These are phyloP conservation scores for Allium sativum DNA, from an alignment of 106 monocot genomes.

Conservation along the genomic window DNA sequence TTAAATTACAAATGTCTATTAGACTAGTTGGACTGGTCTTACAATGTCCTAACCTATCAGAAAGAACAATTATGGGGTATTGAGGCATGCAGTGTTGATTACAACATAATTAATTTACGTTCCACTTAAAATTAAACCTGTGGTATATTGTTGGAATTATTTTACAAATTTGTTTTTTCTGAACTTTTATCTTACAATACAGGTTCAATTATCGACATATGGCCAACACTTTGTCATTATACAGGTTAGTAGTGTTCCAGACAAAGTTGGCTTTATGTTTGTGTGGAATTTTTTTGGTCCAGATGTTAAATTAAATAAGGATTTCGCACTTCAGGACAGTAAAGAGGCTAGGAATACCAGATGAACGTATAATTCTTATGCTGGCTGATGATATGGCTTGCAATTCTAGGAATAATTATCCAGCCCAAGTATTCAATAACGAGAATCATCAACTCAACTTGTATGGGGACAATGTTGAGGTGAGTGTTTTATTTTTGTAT, in stretches of 20 bases:
- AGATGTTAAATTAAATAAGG: not conserved
- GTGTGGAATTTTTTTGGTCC: not conserved
- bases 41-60: too few relatives aligned
- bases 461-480: constrained; percentile 99
- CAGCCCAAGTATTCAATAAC: constrained; percentile 98
- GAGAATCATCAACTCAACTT: constrained; percentile 96
- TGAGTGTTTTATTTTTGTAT: constrained; percentile 25
- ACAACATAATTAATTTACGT: too few relatives aligned
- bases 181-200: constrained; percentile 12
- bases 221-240: constrained; percentile 92
- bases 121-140: not conserved
- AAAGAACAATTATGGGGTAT: too few relatives aligned
- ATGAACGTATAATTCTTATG: constrained; percentile 98
- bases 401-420: constrained; percentile 88
- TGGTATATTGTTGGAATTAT: not conserved
- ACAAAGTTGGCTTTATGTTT: too few relatives aligned
- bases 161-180: not conserved
- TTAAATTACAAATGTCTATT: too few relatives aligned
- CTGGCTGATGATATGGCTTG: constrained; percentile 99
- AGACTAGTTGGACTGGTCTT: too few relatives aligned
- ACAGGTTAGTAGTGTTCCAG: constrained; percentile 37
- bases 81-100: too few relatives aligned
- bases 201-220: constrained; percentile 99
- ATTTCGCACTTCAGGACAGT: constrained; percentile 56
- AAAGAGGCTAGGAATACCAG: constrained; percentile 89